Percentiles rank a stretch among this genome's conserved stretches.
Conservation (phyloP, 2,329 filamentous ascomycete species). For the Gliomastix tumulicola region DNA sequence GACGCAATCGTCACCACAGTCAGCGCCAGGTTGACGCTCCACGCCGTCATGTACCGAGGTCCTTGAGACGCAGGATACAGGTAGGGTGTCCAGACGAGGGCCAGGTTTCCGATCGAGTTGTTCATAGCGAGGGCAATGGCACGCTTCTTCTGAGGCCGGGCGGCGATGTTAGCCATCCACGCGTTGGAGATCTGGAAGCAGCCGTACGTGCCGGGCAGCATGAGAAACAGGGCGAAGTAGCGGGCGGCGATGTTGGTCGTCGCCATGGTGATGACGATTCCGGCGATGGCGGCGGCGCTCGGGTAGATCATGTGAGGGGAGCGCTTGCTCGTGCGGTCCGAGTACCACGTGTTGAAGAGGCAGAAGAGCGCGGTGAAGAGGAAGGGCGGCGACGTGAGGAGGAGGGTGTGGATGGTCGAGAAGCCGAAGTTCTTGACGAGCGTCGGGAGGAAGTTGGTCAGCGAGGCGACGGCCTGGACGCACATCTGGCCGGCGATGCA, state of each 20-base stretch:
- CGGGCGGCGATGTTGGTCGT: slow-evolving; percentile 10
- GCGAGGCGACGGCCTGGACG: slow-evolving; percentile 17
- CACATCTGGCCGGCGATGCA: slow-evolving; percentile 16
- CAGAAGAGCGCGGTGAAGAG: slow-evolving; percentile 16
- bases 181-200: slow-evolving; percentile 12
- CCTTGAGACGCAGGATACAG: slow-evolving; percentile 12
- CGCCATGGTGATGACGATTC: slow-evolving; percentile 12
- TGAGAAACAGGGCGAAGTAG: slow-evolving; percentile 13
- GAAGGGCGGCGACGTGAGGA: slow-evolving; percentile 19
- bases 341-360: slow-evolving; percentile 18
- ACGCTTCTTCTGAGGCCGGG: slow-evolving; percentile 14
- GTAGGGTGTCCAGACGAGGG: slow-evolving; percentile 15
- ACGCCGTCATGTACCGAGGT: slow-evolving; percentile 11
- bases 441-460: slow-evolving; percentile 22
- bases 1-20: slow-evolving; percentile 12
- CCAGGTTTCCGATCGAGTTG: slow-evolving; percentile 15
- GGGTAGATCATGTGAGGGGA: slow-evolving; percentile 13
- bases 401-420: slow-evolving; percentile 15
- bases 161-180: slow-evolving; percentile 16
- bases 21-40: slow-evolving; percentile 10
- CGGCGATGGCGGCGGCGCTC: slow-evolving; percentile 6
- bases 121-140: slow-evolving; percentile 14
- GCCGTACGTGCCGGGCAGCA: slow-evolving; percentile 9
- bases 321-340: slow-evolving; percentile 15
- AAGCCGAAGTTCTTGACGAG: slow-evolving; percentile 18